A percentile compares a stretch with the other conserved stretches of the same genome.
Evolutionary conservation across 495 filamentous ascomycete genomes (phyloP).

Genomic region (Penicillium bialowiezense): DNA sequence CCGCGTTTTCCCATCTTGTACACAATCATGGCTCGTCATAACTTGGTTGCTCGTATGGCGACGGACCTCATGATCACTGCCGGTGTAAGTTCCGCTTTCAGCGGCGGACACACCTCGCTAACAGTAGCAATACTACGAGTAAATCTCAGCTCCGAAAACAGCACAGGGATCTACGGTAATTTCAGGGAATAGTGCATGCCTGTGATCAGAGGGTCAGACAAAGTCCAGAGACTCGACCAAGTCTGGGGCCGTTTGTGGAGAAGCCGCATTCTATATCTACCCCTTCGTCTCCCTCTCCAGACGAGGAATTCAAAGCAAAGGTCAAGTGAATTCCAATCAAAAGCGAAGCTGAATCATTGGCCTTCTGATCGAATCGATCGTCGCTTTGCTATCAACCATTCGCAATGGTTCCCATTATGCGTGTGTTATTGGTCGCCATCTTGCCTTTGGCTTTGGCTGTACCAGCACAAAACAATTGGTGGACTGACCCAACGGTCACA

Average conservation of each 20-base stretch:
- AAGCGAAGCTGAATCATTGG: neutral
- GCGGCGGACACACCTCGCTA: no score
- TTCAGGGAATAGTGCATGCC: no score
- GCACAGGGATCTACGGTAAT: no score
- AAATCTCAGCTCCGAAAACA: no score
- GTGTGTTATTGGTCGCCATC: constrained; percentile 1
- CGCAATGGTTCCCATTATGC: constrained; percentile 7
- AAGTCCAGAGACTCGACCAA: neutral
- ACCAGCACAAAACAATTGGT: constrained; percentile 21
- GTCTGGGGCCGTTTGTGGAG: neutral
- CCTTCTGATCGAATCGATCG: neutral
- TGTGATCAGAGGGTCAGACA: no score
- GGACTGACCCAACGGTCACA: constrained; percentile 33
- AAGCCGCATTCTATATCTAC: neutral
- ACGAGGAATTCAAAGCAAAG: neutral
- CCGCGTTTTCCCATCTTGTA: neutral
- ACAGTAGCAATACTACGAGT: no score
- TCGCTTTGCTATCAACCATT: neutral
- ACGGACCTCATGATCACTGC: neutral
- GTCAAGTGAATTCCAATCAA: neutral
- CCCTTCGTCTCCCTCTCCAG: neutral
- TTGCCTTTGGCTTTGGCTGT: constrained; percentile 10
- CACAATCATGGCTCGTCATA: neutral
- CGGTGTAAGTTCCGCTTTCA: no score
- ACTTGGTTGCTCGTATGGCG: neutral